Evolutionary conservation across 75 land plant genomes (phyloP).

Genomic region (Picea glauca): DNA sequence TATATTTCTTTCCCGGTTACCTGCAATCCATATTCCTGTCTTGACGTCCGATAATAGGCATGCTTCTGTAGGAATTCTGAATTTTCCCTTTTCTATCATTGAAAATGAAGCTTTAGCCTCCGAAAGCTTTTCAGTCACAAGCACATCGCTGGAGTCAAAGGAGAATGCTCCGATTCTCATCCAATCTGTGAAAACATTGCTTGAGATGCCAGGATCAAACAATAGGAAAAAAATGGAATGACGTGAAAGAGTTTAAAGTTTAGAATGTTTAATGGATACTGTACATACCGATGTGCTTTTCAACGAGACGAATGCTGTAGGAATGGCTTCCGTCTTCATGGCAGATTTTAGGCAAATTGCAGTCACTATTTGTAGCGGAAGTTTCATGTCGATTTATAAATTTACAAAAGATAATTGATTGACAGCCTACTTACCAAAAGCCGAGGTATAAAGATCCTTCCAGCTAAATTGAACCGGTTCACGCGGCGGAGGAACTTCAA

Average conservation of each 20-base stretch:
- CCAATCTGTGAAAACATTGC: constrained; percentile 49
- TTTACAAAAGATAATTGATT: neutral
- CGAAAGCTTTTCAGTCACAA: constrained; percentile 41
- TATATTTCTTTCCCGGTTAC: constrained; percentile 21
- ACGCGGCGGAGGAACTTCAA: constrained; percentile 38
- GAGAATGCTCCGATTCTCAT: constrained; percentile 82
- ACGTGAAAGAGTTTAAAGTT: neutral
- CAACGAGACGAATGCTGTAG: constrained; percentile 45
- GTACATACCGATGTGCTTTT: constrained; percentile 70
- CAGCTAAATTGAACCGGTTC: constrained; percentile 45
- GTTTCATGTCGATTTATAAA: neutral
- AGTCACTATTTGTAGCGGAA: neutral
- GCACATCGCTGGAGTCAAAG: constrained; percentile 46
- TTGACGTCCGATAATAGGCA: constrained; percentile 48
- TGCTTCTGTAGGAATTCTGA: constrained; percentile 17
- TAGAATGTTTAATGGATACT: neutral
- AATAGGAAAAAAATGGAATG: no score
- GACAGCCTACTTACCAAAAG: constrained; percentile 62
- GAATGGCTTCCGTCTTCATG: constrained; percentile 80
- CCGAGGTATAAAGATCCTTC: constrained; percentile 62
- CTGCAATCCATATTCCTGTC: constrained; percentile 90
- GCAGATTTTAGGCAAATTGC: constrained; percentile 1
- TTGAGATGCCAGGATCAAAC: no score
- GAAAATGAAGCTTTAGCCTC: constrained; percentile 21
- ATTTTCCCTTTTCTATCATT: constrained; percentile 6